These are phyloP conservation scores for Elaeis guineensis DNA, from an alignment of 176 grass and related monocot genomes.

Conservation along the genomic window DNA sequence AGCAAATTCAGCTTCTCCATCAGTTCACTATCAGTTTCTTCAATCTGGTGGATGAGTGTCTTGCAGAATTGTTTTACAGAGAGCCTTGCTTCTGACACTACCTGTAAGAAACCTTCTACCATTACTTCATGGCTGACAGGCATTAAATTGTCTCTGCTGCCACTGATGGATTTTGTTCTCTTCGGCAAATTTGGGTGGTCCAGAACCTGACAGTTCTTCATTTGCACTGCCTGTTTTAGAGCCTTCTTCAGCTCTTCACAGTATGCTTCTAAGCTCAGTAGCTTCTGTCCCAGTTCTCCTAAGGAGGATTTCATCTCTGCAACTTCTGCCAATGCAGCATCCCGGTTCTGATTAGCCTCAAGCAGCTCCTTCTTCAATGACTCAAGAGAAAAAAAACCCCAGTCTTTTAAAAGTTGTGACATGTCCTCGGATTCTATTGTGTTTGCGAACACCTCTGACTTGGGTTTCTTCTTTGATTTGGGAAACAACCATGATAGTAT, in stretches of 20 bases:
- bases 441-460: conserved; percentile 53
- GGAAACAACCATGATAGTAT: conserved; percentile 91
- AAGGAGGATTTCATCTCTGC: conserved; percentile 67
- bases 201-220: conserved; percentile 34
- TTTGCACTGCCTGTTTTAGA: conserved; percentile 56
- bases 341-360: conserved; percentile 75
- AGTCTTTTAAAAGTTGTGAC: conserved; percentile 88
- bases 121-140: conserved; percentile 84
- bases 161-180: conserved; percentile 38
- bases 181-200: conserved; percentile 37
- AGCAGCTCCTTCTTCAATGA: conserved; percentile 80
- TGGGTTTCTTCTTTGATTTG: conserved; percentile 62
- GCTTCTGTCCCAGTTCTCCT: conserved; percentile 63
- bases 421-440: conserved; percentile 62
- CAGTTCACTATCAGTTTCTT: conserved; percentile 55
- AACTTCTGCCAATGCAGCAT: conserved; percentile 66
- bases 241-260: conserved; percentile 77
- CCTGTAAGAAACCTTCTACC: conserved; percentile 90
- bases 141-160: conserved; percentile 41
- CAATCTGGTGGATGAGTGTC: conserved; percentile 55
- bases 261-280: conserved; percentile 67
- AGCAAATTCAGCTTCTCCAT: conserved; percentile 62
- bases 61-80: conserved; percentile 93
- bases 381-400: conserved; percentile 74
- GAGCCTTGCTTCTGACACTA: conserved; percentile 87